Percentiles rank a stretch among this genome's conserved stretches.
These are phyloP conservation scores for Canna indica DNA, from an alignment of 176 grass and related monocot species.

Conservation along the genomic window DNA sequence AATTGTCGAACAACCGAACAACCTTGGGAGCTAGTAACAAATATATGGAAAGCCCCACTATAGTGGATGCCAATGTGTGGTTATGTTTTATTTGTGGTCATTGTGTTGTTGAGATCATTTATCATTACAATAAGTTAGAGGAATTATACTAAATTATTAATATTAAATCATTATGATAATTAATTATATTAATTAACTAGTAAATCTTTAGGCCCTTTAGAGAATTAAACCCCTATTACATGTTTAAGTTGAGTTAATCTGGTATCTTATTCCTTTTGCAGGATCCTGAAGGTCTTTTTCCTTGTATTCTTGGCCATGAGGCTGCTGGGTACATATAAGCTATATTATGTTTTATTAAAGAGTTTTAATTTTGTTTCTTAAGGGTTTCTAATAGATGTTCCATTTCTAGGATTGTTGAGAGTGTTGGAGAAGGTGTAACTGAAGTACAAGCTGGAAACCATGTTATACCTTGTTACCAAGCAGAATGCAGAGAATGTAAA, in stretches of 20 bases:
- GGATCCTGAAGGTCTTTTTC: constrained; percentile 98
- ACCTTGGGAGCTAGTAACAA: no score
- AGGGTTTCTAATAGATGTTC: background rate
- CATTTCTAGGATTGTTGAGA: constrained; percentile 64
- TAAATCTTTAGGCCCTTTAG: no score
- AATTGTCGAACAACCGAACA: no score
- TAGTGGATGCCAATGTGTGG: no score
- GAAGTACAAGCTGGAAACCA: constrained; percentile 85
- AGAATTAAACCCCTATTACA: no score
- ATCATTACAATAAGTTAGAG: no score
- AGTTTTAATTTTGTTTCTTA: background rate
- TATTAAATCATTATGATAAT: no score
- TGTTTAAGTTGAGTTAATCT: background rate
- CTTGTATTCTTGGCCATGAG: constrained; percentile 97
- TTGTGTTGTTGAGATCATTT: no score
- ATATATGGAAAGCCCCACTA: no score
- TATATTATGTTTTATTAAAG: background rate
- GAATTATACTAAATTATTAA: no score
- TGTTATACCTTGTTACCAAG: constrained; percentile 97
- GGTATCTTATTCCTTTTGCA: constrained; percentile 24
- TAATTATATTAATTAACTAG: no score
- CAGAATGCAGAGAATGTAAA: constrained; percentile 89
- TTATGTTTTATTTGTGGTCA: no score
- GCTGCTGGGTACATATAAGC: constrained; percentile 63
- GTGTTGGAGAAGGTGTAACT: constrained; percentile 91